These are phyloP conservation scores for Neoboletus magnificus DNA, from an alignment of 768 basidiomycete genomes.

Conservation along the genomic window DNA sequence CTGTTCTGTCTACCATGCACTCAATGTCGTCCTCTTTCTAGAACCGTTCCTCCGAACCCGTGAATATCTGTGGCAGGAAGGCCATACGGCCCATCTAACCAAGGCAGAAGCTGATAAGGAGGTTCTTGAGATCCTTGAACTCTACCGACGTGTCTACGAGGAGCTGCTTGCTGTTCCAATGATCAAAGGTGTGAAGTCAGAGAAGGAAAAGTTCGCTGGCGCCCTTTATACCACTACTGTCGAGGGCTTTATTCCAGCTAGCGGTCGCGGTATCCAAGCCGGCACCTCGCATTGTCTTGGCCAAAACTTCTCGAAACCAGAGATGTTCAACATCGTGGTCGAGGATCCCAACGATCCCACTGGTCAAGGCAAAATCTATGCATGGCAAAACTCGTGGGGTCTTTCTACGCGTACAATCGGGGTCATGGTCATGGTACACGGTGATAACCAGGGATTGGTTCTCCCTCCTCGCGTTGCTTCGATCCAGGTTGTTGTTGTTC, in stretches of 20 bases:
- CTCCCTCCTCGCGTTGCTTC: slow-evolving; percentile 97
- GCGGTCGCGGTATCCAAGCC: slow-evolving; percentile 95
- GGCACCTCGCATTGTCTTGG: slow-evolving; percentile 98
- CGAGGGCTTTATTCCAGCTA: slow-evolving; percentile 96
- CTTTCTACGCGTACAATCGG: slow-evolving; percentile 94
- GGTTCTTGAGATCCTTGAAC: slow-evolving; percentile 90
- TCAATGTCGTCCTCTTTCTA: slow-evolving; percentile 34
- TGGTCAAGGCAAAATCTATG: slow-evolving; percentile 67
- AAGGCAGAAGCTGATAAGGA: slow-evolving; percentile 88
- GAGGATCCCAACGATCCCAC: slow-evolving; percentile 84
- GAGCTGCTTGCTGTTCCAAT: slow-evolving; percentile 97
- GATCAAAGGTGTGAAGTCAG: slow-evolving; percentile 94
- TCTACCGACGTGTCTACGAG: slow-evolving; percentile 93
- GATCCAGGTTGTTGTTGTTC: slow-evolving; percentile 87
- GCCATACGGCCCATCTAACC: slow-evolving; percentile 92
- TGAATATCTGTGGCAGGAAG: slow-evolving; percentile 99
- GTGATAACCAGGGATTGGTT: slow-evolving; percentile 95
- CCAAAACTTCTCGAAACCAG: slow-evolving; percentile 93
- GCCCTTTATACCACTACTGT: slow-evolving; percentile 97
- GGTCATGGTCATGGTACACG: slow-evolving; percentile 99
- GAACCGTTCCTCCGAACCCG: slow-evolving; percentile 99
- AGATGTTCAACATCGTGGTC: slow-evolving; percentile 98
- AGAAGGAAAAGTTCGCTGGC: slow-evolving; percentile 99
- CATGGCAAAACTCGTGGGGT: slow-evolving; percentile 99
- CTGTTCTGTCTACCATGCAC: not conserved